Base-by-base conservation (phyloP, 202 grass and related monocot genomes). In the Panicum virgatum region DNA sequence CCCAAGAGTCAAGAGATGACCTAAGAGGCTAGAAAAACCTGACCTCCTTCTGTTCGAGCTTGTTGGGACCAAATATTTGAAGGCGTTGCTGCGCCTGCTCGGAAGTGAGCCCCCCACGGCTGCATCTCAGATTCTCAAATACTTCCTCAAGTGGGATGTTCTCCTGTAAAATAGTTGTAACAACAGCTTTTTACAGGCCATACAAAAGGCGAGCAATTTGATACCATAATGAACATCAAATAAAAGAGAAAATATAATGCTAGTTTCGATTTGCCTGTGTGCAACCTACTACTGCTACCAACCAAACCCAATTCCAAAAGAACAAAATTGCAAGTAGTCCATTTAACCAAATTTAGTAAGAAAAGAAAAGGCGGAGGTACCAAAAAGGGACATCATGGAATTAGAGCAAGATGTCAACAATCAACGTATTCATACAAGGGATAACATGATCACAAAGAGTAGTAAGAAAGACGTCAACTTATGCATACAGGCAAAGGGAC, bases 31-130 rank as follows among this genome's bases (percentile, higher is more conserved):
- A 14, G 20, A 65, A 64, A 78, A 22, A 12, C 7, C 20, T 79
- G 29, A 79, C 94, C 94, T 93, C 83, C 89, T 98, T 92, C 83
- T 98, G 92, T 81, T 98, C 96, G 43, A 98, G 92, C 93, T 96
- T 98, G 90, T 98, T 98, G 7, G 75, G 92, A 47, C 96, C 96
- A 47, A 98, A 98, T 64, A 96, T 85, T 77, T 82, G 73, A 62
- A 98, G 96, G 38, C 96, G 87, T 42, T 92, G 86, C 72, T 82
- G 73, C 20, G 86, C 92, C 85, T 96, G 92, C 34, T 78, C 62
- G 0, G 80, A 18, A 18, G 69, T 81, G 37, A 98, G 92, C 3
- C 96, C 96, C 60, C 86, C 89, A 18, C 68, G 89, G 29, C 29
- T 2, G 29, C 29, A 30, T 30, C 29, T 30, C 29, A 30, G 29